These are phyloP conservation scores for Debaryomycetaceae sp. DNA, from an alignment of 1,139 yeast species.

Conservation along the genomic window DNA sequence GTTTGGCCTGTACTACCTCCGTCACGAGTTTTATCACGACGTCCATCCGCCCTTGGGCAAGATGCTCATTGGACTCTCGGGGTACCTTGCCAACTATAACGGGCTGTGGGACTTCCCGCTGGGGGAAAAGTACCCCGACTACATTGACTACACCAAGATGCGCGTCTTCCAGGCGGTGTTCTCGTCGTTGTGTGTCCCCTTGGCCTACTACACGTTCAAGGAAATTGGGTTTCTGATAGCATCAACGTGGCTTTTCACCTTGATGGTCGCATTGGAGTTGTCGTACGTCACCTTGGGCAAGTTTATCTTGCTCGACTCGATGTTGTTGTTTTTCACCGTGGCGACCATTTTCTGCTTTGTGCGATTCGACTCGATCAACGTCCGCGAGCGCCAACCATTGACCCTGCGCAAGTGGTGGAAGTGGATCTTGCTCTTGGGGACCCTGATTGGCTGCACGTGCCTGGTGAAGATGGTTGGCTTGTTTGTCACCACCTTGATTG, in stretches of 20 bases:
- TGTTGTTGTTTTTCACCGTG: constrained; percentile 88
- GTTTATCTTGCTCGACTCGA: constrained; percentile 92
- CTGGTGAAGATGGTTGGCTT: constrained; percentile 87
- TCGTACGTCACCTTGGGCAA: constrained; percentile 87
- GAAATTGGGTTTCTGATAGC: constrained; percentile 77
- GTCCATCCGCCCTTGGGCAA: constrained; percentile 99
- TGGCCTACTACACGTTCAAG: constrained; percentile 89
- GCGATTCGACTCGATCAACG: constrained; percentile 75
- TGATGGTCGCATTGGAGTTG: constrained; percentile 82
- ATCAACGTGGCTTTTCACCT: constrained; percentile 82
- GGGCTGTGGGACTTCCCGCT: constrained; percentile 95
- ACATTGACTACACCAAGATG: constrained; percentile 85
- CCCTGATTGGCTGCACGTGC: constrained; percentile 70
- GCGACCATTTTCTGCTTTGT: constrained; percentile 74
- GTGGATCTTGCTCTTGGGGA: constrained; percentile 79
- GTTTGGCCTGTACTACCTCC: constrained; percentile 87
- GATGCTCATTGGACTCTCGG: constrained; percentile 93
- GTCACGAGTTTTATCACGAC: constrained; percentile 93
- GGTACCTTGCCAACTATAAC: constrained; percentile 89
- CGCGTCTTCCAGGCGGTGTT: constrained; percentile 89
- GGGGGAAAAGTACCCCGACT: constrained; percentile 81
- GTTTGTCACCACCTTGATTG: constrained; percentile 69
- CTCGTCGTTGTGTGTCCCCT: constrained; percentile 85
- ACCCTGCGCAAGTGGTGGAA: constrained; percentile 79
- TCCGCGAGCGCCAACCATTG: too few species aligned